Percentiles rank a stretch among this genome's conserved stretches.
Evolutionary conservation across 192 early-diverging fungal genomes (phyloP).

Genomic region (Coemansia umbellata): DNA sequence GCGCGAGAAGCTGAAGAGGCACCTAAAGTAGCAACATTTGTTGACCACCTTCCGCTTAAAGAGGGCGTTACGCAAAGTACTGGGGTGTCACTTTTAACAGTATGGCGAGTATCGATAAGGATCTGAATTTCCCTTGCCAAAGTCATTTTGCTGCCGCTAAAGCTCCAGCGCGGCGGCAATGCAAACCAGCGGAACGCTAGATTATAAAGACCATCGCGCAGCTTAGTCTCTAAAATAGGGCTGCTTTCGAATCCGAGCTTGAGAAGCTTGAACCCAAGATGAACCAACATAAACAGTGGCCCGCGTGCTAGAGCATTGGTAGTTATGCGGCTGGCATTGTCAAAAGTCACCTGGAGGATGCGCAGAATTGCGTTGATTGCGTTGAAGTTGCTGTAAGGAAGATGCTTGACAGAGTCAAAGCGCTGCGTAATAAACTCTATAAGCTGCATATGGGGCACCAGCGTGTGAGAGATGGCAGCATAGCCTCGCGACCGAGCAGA

Average conservation of each 20-base stretch:
- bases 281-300: constrained; percentile 73
- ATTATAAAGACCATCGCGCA: constrained; percentile 62
- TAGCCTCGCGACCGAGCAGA: constrained; percentile 60
- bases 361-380: constrained; percentile 73
- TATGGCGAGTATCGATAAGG: constrained; percentile 60
- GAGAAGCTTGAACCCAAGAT: constrained; percentile 70
- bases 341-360: constrained; percentile 75
- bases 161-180: constrained; percentile 72
- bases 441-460: constrained; percentile 75
- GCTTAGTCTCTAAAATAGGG: constrained; percentile 60
- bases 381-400: constrained; percentile 60
- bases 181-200: constrained; percentile 84
- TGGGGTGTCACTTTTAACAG: constrained; percentile 60
- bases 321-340: constrained; percentile 39
- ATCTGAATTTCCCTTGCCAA: constrained; percentile 61
- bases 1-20: not conserved
- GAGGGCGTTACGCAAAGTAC: constrained; percentile 32
- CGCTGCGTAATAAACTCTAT: constrained; percentile 82
- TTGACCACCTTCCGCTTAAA: constrained; percentile 7
- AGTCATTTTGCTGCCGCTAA: constrained; percentile 66
- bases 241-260: constrained; percentile 62
- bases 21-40: not conserved
- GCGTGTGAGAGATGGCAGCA: constrained; percentile 56
- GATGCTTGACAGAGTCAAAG: constrained; percentile 78
- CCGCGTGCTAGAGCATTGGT: constrained; percentile 73